Base-by-base conservation (phyloP, 164 flowering plant species). In the grape (Vitis vinifera) region DNA sequence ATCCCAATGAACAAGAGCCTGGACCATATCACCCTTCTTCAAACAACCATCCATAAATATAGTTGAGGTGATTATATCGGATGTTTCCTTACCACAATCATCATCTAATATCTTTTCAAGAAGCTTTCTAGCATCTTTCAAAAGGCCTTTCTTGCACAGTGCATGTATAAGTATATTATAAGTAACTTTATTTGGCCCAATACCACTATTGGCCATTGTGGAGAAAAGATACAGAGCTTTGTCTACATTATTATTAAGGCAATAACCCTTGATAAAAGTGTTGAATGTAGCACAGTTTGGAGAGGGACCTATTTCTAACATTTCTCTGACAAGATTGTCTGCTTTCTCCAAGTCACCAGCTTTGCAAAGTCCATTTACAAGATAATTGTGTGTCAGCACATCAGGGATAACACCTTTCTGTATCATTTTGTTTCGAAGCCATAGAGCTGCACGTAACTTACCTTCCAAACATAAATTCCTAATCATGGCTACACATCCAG, bases 111-210 rank as follows among this genome's bases (percentile, higher is more conserved):
- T 79, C 62, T 85, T 77, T 48, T 23, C 74, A 55, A 90, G 84
- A 76, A 88, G 83, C 71, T 84, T 82, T 66, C 16, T 83, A 15
- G 91, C 88, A 53, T 80, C 72, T 48, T 76, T 82, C 80, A 83
- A 5, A 51, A 84, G 80, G 62, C 92, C 95, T 66, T 69, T 80
- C 73, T 84, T 81, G 78, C 95, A 86, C 23, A 86, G 68, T 19
- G 95, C 90, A 74, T 89, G 87, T 16, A 86, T 81, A 50, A 92
- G 85, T 76, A 83, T 87, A 75, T 86, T 90, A 53, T 85, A 89
- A 58, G 93, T 87, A 49, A 87, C 79, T 75, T 75, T 84, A 71
- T 85, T 85, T 53, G 92, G 95, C 65, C 62, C 76, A 59, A 87
- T 70, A 50, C 86, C 83, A 65, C 23, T 60, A 48, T 63, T 75